phyloP scores from a whole-genome alignment of 1,139 yeast species.

The Eremothecium coryli region DNA sequence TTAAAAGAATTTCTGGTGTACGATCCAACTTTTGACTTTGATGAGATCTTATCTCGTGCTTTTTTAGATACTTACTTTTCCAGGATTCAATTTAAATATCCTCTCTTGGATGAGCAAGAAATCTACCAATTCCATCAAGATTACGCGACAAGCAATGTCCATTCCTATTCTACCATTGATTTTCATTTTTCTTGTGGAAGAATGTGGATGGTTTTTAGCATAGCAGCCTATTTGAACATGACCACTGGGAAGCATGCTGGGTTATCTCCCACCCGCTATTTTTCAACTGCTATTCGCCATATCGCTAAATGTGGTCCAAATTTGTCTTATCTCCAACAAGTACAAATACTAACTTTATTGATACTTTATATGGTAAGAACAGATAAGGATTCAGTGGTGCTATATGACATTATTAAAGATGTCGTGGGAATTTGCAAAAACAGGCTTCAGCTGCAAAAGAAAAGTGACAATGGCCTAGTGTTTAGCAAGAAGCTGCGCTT shows the following conservation, averaged over 20 bases:
- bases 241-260: constrained; percentile 44
- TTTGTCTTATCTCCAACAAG: constrained; percentile 36
- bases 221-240: constrained; percentile 41
- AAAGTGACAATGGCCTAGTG: constrained; percentile 27
- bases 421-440: constrained; percentile 38
- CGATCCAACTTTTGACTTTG: constrained; percentile 42
- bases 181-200: constrained; percentile 44
- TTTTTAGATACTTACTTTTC: constrained; percentile 42
- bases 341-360: constrained; percentile 42
- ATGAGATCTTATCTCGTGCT: constrained; percentile 37
- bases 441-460: constrained; percentile 33
- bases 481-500: constrained; percentile 37
- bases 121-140: constrained; percentile 39
- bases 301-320: constrained; percentile 37
- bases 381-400: constrained; percentile 45
- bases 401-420: constrained; percentile 43
- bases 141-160: constrained; percentile 33
- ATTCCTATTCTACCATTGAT: constrained; percentile 30
- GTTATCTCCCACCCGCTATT: constrained; percentile 41
- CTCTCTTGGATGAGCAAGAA: constrained; percentile 40
- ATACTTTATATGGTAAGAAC: constrained; percentile 47
- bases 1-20: constrained; percentile 34
- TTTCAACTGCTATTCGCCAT: constrained; percentile 48
- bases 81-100: constrained; percentile 44
- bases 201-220: constrained; percentile 42